Evolutionary conservation across 495 filamentous ascomycete species (phyloP), one percentile per base, ranked within the genome.

Genomic region (Letharia columbiana): DNA sequence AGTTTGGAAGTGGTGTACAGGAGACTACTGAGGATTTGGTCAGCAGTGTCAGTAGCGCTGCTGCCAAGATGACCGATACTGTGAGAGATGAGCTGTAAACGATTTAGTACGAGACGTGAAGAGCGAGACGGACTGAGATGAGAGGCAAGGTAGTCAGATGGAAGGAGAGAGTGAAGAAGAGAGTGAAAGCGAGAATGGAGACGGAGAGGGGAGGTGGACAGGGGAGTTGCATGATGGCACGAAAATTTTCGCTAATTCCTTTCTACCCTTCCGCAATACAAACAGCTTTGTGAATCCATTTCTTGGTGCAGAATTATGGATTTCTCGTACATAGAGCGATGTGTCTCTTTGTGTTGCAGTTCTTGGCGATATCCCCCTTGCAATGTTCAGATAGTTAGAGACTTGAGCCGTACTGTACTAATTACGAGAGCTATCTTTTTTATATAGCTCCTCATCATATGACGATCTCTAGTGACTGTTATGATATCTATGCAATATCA

Each of bases 51-150:
- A 81, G 78, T 69, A 82, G 69, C 66, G 77, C 69, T 56, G 75
- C 66, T 39, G 75, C 70, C 62, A 75, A 70, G 61, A 71, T 75
- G n/a, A 76, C 72, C 4, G 70, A 73, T 64, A 78, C 76, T 65
- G 67, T 74, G 52, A 84, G 80, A 69, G 86, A 89, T 68, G 86
- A 89, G 72, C 72, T 89, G 63, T 89, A 73, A 77, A 33, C 11
- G 9, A 20, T 11, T 2, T 12, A 18, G 31, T 20, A 35, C 5
- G 11, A 47, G 35, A 44, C 28, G 4, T 35, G 20, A 45, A 28
- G 50, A 20, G 40, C 7, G 37, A 18, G 15, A 56, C 9, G 50
- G 17, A 37, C 2, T 33, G 7, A 23, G 35, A 62, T n/a, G 41
- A 62, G 54, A 52, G 33, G 11, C 47, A 57, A 11, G 15, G 23